phyloP scores from a whole-genome alignment of 345 rosid species.

The Boechera retrofracta region DNA sequence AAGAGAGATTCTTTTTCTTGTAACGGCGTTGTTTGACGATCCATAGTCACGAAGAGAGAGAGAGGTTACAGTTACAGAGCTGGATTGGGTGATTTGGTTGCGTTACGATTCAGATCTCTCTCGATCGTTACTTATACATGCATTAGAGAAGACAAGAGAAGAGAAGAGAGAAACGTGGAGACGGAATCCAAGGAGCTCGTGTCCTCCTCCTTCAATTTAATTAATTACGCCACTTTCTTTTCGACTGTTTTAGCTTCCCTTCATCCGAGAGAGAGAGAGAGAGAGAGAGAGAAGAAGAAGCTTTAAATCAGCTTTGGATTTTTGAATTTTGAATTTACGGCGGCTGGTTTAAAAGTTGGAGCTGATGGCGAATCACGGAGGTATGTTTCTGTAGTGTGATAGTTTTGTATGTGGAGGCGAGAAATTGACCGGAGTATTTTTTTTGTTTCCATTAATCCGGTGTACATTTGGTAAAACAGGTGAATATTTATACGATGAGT shows the following conservation, averaged over 20 bases:
- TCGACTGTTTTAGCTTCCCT: not conserved
- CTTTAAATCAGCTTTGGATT: constrained; percentile 14
- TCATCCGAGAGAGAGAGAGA: not conserved
- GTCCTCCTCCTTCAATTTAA: constrained; percentile 8
- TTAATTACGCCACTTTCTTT: constrained; percentile 15
- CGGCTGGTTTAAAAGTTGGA: not conserved
- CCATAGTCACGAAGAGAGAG: constrained; percentile 27
- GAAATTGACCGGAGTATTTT: constrained; percentile 19
- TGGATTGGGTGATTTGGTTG: constrained; percentile 39
- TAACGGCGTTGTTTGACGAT: constrained; percentile 43
- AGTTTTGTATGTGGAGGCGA: constrained; percentile 23
- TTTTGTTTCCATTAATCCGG: constrained; percentile 21
- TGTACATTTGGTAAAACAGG: constrained; percentile 7
- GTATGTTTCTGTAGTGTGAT: constrained; percentile 49
- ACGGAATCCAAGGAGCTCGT: constrained; percentile 35
- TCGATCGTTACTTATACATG: constrained; percentile 48
- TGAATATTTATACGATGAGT: constrained; percentile 62
- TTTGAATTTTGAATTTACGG: constrained; percentile 22
- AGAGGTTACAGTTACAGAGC: constrained; percentile 42
- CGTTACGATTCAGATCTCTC: constrained; percentile 55
- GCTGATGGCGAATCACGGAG: constrained; percentile 60
- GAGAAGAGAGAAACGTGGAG: constrained; percentile 14
- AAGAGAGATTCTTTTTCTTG: not conserved
- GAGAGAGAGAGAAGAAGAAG: too few species aligned
- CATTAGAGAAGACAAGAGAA: not conserved